Base-by-base conservation (phyloP, 2,329 filamentous ascomycete genomes). In the Aspergillus ochraceoroseus region DNA sequence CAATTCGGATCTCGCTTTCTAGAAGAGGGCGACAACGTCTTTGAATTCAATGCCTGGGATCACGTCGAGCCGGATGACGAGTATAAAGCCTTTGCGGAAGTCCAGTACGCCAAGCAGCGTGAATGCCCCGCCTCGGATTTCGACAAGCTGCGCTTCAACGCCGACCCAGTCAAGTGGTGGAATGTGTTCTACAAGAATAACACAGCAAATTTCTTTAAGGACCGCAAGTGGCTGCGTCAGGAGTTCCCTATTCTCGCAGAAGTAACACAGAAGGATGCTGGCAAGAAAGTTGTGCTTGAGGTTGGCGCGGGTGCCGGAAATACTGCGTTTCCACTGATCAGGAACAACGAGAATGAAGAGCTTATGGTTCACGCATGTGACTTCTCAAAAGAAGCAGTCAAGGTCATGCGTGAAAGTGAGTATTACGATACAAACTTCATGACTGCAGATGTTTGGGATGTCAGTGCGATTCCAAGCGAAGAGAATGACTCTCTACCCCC, bases 111-210 rank as follows among this genome's bases (percentile, higher is more conserved):
- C 32, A 84, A 83, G 68, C 92, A 98, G 70, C 82, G 89, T 51
- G 79, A 83, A 56, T 76, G 84, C 47, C 90, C 89, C 41, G 92
- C 95, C 34, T 89, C 83, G 29, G 88, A 95, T 47, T 95, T 94
- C 72, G 89, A 98, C 66, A 88, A 88, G 65, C 77, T 71, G 55
- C 85, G 87, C 52, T 95, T 95, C 73, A 96, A 95, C 63, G 72
- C 75, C 31, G 79, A 94, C 51, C 92, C 92, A 0, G 89, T 87
- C 47, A 94, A 88, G 65, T 96, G 88, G 87, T 98, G 92, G 92
- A 92, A 98, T 59, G 71, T 85, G 40, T 98, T 98, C 69, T 98
- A 98, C 73, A 89, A 92, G 68, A 95, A 96, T 70, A 96, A 98
- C 67, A 86, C 85, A 13, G 79, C 83, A 56, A 96, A 96, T 61